Percentiles rank a stretch among this genome's conserved stretches.
Evolutionary conservation across 2,329 filamentous ascomycete species (phyloP).

Genomic region (Scedosporium aurantiacum): DNA sequence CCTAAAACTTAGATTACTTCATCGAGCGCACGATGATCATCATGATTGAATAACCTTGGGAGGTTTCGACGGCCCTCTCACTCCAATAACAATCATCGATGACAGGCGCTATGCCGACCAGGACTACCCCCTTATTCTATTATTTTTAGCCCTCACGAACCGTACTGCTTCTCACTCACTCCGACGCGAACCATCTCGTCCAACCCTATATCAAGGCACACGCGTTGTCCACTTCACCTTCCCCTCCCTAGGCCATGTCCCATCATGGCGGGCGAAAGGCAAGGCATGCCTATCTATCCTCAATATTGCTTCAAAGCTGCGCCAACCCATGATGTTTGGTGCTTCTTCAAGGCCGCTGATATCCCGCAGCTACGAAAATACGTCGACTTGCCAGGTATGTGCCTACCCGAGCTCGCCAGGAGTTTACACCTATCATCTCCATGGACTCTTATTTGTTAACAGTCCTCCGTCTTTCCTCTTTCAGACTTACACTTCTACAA

Average conservation of each 20-base stretch:
- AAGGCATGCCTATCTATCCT: constrained; percentile 37
- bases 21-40: no score
- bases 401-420: background rate
- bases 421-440: background rate
- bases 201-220: background rate
- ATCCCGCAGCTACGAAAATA: constrained; percentile 35
- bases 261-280: constrained; percentile 33
- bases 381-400: constrained; percentile 41
- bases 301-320: constrained; percentile 54
- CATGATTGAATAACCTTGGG: no score
- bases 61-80: no score
- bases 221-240: background rate
- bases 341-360: constrained; percentile 40
- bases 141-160: no score
- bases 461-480: background rate
- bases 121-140: no score
- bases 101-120: no score
- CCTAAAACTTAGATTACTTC: no score
- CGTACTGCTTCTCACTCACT: no score
- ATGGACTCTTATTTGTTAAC: background rate
- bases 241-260: background rate
- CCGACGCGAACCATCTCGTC: no score
- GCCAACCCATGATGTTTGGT: constrained; percentile 50
- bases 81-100: no score
- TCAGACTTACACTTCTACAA: constrained; percentile 52